Percentiles rank a stretch among this genome's conserved stretches.
These are phyloP conservation scores for Carallia pectinifolia DNA, from an alignment of 345 rosid genomes.

Conservation along the genomic window DNA sequence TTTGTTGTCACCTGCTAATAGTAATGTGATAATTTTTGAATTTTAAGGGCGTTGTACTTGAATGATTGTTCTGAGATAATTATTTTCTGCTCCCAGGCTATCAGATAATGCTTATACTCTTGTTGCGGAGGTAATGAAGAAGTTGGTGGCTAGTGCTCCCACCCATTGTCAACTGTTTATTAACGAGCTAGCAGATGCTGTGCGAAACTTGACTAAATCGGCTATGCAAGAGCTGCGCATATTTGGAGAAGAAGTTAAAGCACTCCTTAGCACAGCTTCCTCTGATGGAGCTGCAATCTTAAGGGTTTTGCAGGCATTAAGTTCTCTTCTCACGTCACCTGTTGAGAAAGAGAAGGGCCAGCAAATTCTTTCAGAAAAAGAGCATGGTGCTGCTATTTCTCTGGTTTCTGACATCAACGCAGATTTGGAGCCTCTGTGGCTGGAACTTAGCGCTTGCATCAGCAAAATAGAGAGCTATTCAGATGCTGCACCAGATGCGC, in stretches of 20 bases:
- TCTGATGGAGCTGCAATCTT: constrained; percentile 92
- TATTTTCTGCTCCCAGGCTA: constrained; percentile 42
- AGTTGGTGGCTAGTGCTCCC: constrained; percentile 76
- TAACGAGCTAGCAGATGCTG: constrained; percentile 73
- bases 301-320: constrained; percentile 87
- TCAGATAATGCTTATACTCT: constrained; percentile 89
- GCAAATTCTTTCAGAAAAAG: constrained; percentile 51
- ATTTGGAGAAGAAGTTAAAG: constrained; percentile 82
- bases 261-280: constrained; percentile 67
- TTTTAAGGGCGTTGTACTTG: not conserved
- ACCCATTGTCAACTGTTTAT: constrained; percentile 78
- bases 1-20: not conserved
- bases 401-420: constrained; percentile 59
- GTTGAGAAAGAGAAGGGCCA: constrained; percentile 56
- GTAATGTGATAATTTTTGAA: not conserved
- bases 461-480: constrained; percentile 85
- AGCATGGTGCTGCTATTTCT: constrained; percentile 56
- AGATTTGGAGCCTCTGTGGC: constrained; percentile 85
- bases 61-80: constrained; percentile 13
- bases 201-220: constrained; percentile 65
- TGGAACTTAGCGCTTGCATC: constrained; percentile 80
- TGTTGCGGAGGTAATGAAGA: constrained; percentile 89
- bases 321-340: constrained; percentile 64
- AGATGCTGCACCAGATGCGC: constrained; percentile 50
- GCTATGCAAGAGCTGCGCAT: constrained; percentile 71